Evolutionary conservation across 345 rosid species (phyloP), one percentile per base, ranked within the genome.

Genomic region (Capsella bursapastoris): DNA sequence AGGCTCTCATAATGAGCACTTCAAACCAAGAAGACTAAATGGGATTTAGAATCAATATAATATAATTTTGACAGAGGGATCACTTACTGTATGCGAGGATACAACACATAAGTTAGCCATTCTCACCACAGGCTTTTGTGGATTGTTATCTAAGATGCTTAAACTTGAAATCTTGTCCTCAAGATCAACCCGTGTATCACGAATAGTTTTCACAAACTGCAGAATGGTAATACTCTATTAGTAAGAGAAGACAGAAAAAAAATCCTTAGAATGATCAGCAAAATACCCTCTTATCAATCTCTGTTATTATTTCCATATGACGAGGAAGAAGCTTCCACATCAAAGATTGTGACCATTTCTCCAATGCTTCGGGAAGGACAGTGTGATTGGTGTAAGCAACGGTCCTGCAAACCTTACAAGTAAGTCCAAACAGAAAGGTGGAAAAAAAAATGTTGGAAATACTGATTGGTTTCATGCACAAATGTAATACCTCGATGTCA

Each of bases 271-370:
- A 57, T 67, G 60, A 27, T 64, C 27, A 32, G 62, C 22, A 50
- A 40, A 51, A 56, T 87, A 91, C 98, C 88, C 97, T 85, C 73
- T 81, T 94, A 77, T 94, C 93, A 65, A 91, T 90, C 79, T 94
- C 98, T 78, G 83, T 90, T 79, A 91, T 91, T 80, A 94, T 94
- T 80, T 94, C 98, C 97, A 94, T 90, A 77, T 91, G 98, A 70
- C 98, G 98, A 81, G 98, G 98, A 81, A 94, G 96, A 80, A 94
- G 95, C 83, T 94, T 94, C 96, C 93, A 73, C 96, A 90, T 86
- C 62, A 94, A 87, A 62, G 88, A 43, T 79, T 94, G 96, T 62
- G 97, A 90, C 98, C 98, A 94, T 79, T 91, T 94, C 88, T 91
- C 97, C 31, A 94, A 82, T 31, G 98, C 98, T 84, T 94, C 98